phyloP scores from a whole-genome alignment of 768 basidiomycete species.

The Boletus tomentosulus region DNA sequence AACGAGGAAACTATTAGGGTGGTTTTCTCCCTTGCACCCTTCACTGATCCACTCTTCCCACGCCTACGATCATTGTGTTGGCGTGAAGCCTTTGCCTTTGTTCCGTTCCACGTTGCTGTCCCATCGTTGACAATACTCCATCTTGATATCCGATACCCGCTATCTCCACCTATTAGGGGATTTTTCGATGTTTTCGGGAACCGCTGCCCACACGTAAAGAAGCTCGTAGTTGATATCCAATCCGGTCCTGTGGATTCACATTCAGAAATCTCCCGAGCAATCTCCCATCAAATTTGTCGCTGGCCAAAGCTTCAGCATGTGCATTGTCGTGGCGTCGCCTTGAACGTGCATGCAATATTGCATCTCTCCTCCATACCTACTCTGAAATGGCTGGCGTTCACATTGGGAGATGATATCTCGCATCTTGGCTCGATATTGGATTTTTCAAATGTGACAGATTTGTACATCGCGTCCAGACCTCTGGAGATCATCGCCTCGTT shows the following conservation, averaged over 20 bases:
- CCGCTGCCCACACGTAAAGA: too few relatives aligned
- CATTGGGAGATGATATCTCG: neutral
- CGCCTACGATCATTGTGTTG: neutral
- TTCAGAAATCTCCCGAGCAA: too few relatives aligned
- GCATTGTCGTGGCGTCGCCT: neutral
- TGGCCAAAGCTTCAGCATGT: neutral
- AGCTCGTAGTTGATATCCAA: neutral
- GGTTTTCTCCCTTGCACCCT: neutral
- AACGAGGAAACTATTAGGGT: neutral
- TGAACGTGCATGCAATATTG: neutral
- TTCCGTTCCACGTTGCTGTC: neutral
- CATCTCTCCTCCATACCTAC: neutral
- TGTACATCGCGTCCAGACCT: neutral
- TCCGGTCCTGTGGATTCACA: neutral
- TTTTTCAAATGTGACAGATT: neutral
- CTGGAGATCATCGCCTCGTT: neutral
- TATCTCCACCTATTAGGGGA: too few relatives aligned
- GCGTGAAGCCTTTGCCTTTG: neutral
- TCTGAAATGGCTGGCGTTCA: neutral
- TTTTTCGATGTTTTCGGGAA: neutral
- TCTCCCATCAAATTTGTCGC: neutral
- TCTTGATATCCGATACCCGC: neutral
- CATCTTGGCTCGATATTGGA: too few relatives aligned
- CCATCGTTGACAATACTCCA: neutral
- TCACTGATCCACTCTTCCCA: neutral